phyloP scores from a whole-genome alignment of 495 filamentous ascomycete species.

The Apodospora peruviana region DNA sequence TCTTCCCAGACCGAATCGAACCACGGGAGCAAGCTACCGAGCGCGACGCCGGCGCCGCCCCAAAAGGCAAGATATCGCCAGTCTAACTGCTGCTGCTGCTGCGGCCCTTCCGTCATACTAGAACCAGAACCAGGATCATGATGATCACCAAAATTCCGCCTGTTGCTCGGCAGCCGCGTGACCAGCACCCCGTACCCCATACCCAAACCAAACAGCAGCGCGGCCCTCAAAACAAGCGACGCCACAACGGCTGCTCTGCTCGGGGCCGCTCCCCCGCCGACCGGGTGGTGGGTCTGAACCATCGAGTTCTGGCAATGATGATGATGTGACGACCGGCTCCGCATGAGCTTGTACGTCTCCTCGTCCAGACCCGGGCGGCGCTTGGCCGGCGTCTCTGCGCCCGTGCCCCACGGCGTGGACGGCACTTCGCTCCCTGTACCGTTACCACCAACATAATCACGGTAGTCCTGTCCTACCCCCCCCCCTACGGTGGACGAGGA shows the following conservation, averaged over 20 bases:
- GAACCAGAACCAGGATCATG: not conserved
- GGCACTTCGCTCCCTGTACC: slow-evolving; percentile 21
- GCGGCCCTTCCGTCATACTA: not conserved
- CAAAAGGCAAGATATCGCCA: slow-evolving; percentile 72
- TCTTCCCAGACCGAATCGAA: slow-evolving; percentile 62
- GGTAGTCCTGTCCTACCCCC: not conserved
- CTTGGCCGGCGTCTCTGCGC: slow-evolving; percentile 54
- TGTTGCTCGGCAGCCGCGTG: slow-evolving; percentile 55
- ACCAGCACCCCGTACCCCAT: slow-evolving; percentile 80
- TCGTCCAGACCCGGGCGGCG: slow-evolving; percentile 28
- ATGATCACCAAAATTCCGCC: not conserved
- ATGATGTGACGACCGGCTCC: slow-evolving; percentile 1
- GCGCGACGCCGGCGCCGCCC: slow-evolving; percentile 68
- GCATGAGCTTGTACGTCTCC: slow-evolving; percentile 25
- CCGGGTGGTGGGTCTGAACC: not conserved
- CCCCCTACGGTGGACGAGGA: not conserved
- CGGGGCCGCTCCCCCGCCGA: not conserved
- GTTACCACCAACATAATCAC: not conserved
- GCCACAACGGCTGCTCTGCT: slow-evolving; percentile 1
- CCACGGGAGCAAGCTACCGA: slow-evolving; percentile 80
- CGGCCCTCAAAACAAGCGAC: slow-evolving; percentile 47
- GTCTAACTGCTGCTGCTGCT: slow-evolving; percentile 38
- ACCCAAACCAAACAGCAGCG: slow-evolving; percentile 74
- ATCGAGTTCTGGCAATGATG: no score
- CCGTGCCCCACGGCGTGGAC: slow-evolving; percentile 62